Base-by-base conservation (phyloP, 805 yeast species). In the Schwanniomyces pseudopolymorphus region DNA sequence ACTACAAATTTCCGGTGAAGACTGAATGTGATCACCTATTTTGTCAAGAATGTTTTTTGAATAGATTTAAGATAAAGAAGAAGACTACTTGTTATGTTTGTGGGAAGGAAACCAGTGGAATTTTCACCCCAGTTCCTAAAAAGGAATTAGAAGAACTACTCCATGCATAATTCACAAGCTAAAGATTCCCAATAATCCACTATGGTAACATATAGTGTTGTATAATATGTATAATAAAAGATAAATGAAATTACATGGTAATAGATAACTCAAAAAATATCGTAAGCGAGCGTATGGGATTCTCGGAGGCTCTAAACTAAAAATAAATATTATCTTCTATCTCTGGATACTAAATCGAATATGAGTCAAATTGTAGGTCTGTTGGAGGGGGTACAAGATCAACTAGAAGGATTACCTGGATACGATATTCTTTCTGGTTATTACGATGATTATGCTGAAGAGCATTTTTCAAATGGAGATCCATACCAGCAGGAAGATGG, bases 401-500 rank as follows among this genome's bases (percentile, higher is more conserved):
- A 63, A 44, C 28, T 64, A n/a, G 63, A 63, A 42, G 58, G 56
- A 1, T 42, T 84, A 8, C 89, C 90, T 1, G 88, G 89, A 5
- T 84, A 74, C 56, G 80, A 74, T 51, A 48, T 67, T 9, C 79
- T 70, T 21, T 66, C 80, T 59, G 89, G 81, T 47, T 69, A 70
- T 47, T 83, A 81, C 77, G 83, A 84, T 53, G 87, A 81, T 33
- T 77, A 72, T 51, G 89, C 87, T 2, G 89, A 79, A 2, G 85
- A 82, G n/a, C 74, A 78, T 42, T 72, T 81, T 50, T 78, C 84
- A 51, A 77, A 82, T 9, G 80, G 76, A 42, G 83, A 88, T 54
- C 96, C 96, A 4, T 88, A 61, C 54, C 75, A 78, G 48, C 82
- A 83, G 57, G 70, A 45, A 58, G 77, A 57, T 81, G 96, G 81